Evolutionary conservation across 768 basidiomycete genomes (phyloP).

Genomic region (Leucocoprinus leucothites): DNA sequence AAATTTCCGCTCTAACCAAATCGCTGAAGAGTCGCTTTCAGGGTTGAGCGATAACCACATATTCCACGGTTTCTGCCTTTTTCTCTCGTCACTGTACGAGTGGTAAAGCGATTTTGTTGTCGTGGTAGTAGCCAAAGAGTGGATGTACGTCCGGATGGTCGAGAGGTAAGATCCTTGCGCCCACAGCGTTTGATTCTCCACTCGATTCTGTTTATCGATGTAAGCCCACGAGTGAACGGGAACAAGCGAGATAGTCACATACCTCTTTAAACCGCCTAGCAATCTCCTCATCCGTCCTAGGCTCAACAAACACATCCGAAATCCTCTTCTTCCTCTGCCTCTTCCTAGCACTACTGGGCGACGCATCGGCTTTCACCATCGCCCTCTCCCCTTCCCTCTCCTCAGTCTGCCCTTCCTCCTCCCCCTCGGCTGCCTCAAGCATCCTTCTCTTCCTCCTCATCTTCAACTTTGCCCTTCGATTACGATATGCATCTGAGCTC

Average conservation of each 20-base stretch:
- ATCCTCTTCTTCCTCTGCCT: slow-evolving; percentile 37
- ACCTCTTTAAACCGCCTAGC: slow-evolving; percentile 70
- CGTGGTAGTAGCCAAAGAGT: slow-evolving; percentile 3
- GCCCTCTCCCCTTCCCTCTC: slow-evolving; percentile 3
- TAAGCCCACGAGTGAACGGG: slow-evolving; percentile 15
- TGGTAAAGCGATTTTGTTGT: not conserved
- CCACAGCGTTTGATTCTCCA: slow-evolving; percentile 73
- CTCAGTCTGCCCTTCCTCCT: not conserved
- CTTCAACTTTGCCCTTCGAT: slow-evolving; percentile 36
- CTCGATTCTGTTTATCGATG: slow-evolving; percentile 52
- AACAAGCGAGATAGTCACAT: slow-evolving; percentile 19
- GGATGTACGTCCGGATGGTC: slow-evolving; percentile 37
- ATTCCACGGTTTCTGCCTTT: slow-evolving; percentile 48
- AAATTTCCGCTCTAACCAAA: slow-evolving; percentile 80
- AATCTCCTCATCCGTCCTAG: slow-evolving; percentile 62
- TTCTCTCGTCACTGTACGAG: slow-evolving; percentile 23
- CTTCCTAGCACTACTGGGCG: slow-evolving; percentile 30
- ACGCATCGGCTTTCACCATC: slow-evolving; percentile 9
- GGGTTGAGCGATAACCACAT: slow-evolving; percentile 77
- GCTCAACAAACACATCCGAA: slow-evolving; percentile 45
- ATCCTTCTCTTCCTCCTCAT: slow-evolving; percentile 7
- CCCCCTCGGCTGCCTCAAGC: slow-evolving; percentile 4
- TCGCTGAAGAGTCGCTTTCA: slow-evolving; percentile 71
- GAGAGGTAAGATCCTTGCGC: slow-evolving; percentile 67
- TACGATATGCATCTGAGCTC: slow-evolving; percentile 58